phyloP scores from a whole-genome alignment of 345 rosid genomes.

The Lepidium didymum region DNA sequence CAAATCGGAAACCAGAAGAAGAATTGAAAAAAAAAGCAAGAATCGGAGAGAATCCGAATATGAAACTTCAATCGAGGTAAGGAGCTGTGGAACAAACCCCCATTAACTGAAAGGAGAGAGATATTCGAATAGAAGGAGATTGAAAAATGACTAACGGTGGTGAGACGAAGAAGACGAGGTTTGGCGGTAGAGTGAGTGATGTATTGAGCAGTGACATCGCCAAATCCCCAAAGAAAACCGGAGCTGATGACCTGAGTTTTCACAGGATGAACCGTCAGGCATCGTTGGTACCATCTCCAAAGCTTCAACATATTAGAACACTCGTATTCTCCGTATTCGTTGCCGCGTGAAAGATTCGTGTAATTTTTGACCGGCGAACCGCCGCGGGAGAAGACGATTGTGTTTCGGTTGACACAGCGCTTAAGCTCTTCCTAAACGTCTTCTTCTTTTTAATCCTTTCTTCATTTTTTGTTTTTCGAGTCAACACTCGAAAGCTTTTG shows the following conservation, averaged over 20 bases:
- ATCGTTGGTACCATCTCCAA: conserved; percentile 87
- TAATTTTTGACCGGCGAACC: background rate
- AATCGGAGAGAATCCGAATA: background rate
- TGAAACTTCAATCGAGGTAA: background rate
- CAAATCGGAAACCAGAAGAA: background rate
- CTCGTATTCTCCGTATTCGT: background rate
- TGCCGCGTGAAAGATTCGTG: background rate
- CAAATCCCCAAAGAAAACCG: conserved; percentile 81
- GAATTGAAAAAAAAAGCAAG: background rate
- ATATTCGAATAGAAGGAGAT: background rate
- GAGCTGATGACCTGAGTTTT: conserved; percentile 90
- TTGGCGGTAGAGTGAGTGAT: conserved; percentile 69
- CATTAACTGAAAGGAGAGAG: background rate
- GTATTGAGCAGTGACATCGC: conserved; percentile 85
- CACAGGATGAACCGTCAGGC: conserved; percentile 59
- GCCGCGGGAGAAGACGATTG: conserved; percentile 3
- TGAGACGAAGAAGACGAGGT: conserved; percentile 34
- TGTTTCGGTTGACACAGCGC: conserved; percentile 6
- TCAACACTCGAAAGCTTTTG: background rate
- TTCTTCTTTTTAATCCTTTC: conserved; percentile 3
- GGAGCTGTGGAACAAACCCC: no score
- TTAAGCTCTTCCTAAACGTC: conserved; percentile 16
- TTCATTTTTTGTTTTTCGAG: background rate
- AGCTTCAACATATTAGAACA: conserved; percentile 42
- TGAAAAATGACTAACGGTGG: conserved; percentile 24